These are phyloP conservation scores for Aspergillus hiratsukae DNA, from an alignment of 2,329 filamentous ascomycete species.

Conservation along the genomic window DNA sequence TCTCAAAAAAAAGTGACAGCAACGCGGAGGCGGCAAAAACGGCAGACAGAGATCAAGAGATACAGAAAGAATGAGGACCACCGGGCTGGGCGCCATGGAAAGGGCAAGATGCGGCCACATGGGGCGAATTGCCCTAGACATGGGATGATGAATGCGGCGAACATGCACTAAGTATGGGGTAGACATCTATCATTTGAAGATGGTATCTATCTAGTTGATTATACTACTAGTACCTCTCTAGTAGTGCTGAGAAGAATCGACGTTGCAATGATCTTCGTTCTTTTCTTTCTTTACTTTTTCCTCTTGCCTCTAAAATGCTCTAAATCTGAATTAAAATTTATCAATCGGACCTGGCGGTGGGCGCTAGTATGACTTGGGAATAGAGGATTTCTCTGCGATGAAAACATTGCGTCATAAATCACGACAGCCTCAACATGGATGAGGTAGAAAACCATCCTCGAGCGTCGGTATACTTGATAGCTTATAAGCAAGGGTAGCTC, in stretches of 20 bases:
- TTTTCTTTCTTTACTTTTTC: background rate
- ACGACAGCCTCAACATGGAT: background rate
- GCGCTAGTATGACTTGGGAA: background rate
- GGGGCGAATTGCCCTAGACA: background rate
- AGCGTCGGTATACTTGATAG: background rate
- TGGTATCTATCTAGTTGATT: no score
- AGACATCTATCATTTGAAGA: no score
- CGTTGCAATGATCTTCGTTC: background rate
- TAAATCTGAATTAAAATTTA: background rate
- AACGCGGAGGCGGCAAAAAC: background rate
- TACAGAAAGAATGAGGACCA: background rate
- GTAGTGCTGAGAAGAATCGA: no score
- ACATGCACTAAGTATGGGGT: no score
- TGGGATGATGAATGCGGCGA: background rate
- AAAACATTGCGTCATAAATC: background rate
- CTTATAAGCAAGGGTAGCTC: no score
- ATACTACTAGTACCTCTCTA: no score
- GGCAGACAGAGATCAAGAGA: background rate
- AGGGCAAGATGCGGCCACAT: background rate
- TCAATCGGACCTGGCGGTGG: background rate
- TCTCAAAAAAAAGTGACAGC: background rate
- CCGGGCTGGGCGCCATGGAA: background rate
- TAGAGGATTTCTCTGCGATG: background rate
- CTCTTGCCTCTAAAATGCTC: background rate
- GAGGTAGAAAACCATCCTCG: background rate